phyloP scores from a whole-genome alignment of 2,329 filamentous ascomycete species.

The Fusarium temperatum region DNA sequence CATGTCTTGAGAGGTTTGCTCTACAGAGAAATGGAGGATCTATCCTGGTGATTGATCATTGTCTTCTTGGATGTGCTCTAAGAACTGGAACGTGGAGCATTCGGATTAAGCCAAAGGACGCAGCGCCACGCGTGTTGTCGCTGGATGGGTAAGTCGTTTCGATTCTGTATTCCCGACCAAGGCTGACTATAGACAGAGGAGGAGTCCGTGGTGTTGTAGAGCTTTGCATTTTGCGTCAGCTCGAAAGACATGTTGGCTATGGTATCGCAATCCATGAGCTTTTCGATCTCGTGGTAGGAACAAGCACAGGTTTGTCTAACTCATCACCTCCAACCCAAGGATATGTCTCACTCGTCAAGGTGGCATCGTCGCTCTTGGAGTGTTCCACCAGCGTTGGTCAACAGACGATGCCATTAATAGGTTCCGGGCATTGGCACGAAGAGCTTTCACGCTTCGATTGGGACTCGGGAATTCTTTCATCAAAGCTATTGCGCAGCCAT shows the following conservation, averaged over 20 bases:
- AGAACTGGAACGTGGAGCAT: slow-evolving; percentile 11
- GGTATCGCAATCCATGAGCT: slow-evolving; percentile 14
- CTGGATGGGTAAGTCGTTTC: not conserved
- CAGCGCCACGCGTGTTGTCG: slow-evolving; percentile 1
- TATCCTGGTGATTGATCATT: not conserved
- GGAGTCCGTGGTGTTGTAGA: slow-evolving; percentile 16
- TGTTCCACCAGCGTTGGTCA: slow-evolving; percentile 7
- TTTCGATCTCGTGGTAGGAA: slow-evolving; percentile 23
- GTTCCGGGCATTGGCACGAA: not conserved
- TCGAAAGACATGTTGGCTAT: not conserved
- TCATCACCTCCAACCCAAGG: rapidly evolving
- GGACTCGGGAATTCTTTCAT: not conserved
- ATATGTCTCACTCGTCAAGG: not conserved
- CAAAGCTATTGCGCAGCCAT: slow-evolving; percentile 6
- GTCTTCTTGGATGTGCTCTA: slow-evolving; percentile 3
- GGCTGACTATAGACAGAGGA: not conserved
- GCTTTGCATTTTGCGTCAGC: not conserved
- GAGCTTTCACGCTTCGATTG: not conserved
- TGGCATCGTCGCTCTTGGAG: slow-evolving; percentile 10
- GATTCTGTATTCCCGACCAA: rapidly evolving
- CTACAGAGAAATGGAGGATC: not conserved
- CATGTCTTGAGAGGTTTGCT: not conserved
- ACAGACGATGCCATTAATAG: not conserved
- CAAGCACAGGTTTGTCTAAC: slow-evolving; percentile 5
- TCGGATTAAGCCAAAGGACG: slow-evolving; percentile 10